Conservation (phyloP, 805 yeast genomes). For the Candida fluviatilis region DNA sequence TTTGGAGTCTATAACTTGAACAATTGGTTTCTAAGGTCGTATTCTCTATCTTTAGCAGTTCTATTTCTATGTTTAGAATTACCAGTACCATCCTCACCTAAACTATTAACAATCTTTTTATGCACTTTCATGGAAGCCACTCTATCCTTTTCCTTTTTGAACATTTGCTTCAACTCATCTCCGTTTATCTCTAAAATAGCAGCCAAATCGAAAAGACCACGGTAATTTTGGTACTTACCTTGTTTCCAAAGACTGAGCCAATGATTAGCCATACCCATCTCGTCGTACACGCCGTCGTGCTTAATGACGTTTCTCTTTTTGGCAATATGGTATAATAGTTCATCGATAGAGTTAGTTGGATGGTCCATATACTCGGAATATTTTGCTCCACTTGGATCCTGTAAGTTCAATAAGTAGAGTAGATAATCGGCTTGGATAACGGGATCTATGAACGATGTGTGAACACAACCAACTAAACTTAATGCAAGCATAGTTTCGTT, state of each 20-base stretch:
- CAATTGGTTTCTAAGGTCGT: slow-evolving; percentile 33
- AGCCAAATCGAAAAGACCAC: slow-evolving; percentile 32
- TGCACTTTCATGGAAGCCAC: slow-evolving; percentile 23
- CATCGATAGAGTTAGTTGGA: slow-evolving; percentile 72
- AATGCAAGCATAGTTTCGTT: slow-evolving; percentile 70
- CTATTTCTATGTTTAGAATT: slow-evolving; percentile 31
- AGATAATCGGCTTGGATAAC: slow-evolving; percentile 83
- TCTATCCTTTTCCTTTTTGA: slow-evolving; percentile 27
- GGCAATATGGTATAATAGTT: slow-evolving; percentile 49
- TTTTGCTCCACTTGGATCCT: slow-evolving; percentile 41
- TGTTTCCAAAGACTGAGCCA: slow-evolving; percentile 62
- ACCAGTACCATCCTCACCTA: slow-evolving; percentile 39
- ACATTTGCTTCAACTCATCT: slow-evolving; percentile 17
- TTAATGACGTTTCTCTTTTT: slow-evolving; percentile 32
- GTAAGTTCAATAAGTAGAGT: slow-evolving; percentile 66
- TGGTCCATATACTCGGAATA: slow-evolving; percentile 44
- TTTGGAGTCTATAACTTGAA: slow-evolving; percentile 35
- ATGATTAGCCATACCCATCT: slow-evolving; percentile 57
- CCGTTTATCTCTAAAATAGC: slow-evolving; percentile 29
- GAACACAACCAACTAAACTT: slow-evolving; percentile 72
- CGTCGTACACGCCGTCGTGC: slow-evolving; percentile 41
- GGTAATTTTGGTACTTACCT: slow-evolving; percentile 39
- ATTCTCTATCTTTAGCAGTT: slow-evolving; percentile 42
- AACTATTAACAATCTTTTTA: slow-evolving; percentile 25
- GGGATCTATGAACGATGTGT: slow-evolving; percentile 69